Percentiles rank a stretch among this genome's conserved stretches.
phyloP scores from a whole-genome alignment of 2,329 filamentous ascomycete genomes.

The Ceratocystis smalleyi region DNA sequence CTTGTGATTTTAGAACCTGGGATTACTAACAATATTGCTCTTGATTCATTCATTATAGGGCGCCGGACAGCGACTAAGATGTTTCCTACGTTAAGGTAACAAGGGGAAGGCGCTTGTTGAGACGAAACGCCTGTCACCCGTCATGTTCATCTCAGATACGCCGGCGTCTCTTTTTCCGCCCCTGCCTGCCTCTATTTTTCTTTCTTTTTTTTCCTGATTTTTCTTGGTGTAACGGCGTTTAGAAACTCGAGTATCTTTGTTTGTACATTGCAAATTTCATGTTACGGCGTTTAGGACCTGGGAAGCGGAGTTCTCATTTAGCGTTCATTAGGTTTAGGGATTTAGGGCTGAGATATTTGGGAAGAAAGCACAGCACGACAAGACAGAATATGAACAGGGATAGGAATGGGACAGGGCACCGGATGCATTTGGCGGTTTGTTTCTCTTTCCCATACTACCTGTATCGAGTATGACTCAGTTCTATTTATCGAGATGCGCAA shows the following conservation, averaged over 20 bases:
- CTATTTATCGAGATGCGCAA: no score
- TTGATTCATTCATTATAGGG: slow-evolving; percentile 23
- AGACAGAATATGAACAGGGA: no score
- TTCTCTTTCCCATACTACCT: no score
- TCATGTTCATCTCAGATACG: not conserved
- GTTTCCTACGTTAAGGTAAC: slow-evolving; percentile 27
- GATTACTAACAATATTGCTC: not conserved
- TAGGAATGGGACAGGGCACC: no score
- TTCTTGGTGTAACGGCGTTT: not conserved
- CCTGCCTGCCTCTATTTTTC: not conserved
- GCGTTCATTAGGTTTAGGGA: no score
- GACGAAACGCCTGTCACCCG: not conserved
- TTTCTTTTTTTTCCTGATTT: not conserved
- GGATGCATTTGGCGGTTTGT: no score
- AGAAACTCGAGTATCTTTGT: not conserved
- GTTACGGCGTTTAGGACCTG: not conserved
- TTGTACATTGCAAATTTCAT: not conserved
- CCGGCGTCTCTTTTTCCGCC: not conserved
- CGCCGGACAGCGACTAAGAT: slow-evolving; percentile 29
- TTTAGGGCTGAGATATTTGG: no score
- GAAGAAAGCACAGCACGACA: no score
- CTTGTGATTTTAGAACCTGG: not conserved
- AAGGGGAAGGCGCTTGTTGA: not conserved
- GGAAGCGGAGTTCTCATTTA: no score
- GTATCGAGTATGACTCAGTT: no score